Base-by-base conservation (phyloP, 1,139 yeast genomes). In the Entelexis paramagnoliae region DNA sequence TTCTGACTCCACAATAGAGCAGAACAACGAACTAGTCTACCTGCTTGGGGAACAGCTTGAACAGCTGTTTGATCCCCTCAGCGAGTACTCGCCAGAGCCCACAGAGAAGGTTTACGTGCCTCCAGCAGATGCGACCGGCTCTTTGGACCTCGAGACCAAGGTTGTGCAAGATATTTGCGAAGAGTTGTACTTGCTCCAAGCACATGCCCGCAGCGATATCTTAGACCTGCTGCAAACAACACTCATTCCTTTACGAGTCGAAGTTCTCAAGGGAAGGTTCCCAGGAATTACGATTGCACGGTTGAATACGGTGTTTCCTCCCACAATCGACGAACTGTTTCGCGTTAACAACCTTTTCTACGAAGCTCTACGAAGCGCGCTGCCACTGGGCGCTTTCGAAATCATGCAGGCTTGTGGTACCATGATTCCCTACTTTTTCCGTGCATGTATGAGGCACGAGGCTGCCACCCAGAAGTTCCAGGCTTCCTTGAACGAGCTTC, bases 241-340 rank as follows among this genome's bases (percentile, higher is more conserved):
- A 58, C 73, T 89, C 32, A 80, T 88, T 30, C 95, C 95, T 0
- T 67, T 88, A 44, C 75, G 97, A 59, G 78, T 84, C 22, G 75
- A 76, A 57, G 87, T 83, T 0, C 67, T 86, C 34, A 75, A 78
- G 45, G 77, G 78, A 11, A 73, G 75, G 32, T 65, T 78, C 13
- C 77, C 67, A 51, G 58, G 56, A 11, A 58, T 76, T 51, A 71
- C 79, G 1, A 80, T 86, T 10, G 69, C 81, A 1, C 78, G 78
- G 59, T 72, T 88, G 38, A 89, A 89, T 65, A 74, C 79, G 49
- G 75, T 87, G 1, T 87, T 89, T 63, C 96, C 97, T 2, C 96
- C 96, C 0, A 89, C 97, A 0, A 83, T 89, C 32, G 97, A 89
- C 66, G 97, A 89, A 68, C 80, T 89, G 22, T 84, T 95, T 16